Evolutionary conservation across 371 early-diverging fungal genomes (phyloP), one percentile per base, ranked within the genome.

Genomic region (Apophysomyces variabilis): DNA sequence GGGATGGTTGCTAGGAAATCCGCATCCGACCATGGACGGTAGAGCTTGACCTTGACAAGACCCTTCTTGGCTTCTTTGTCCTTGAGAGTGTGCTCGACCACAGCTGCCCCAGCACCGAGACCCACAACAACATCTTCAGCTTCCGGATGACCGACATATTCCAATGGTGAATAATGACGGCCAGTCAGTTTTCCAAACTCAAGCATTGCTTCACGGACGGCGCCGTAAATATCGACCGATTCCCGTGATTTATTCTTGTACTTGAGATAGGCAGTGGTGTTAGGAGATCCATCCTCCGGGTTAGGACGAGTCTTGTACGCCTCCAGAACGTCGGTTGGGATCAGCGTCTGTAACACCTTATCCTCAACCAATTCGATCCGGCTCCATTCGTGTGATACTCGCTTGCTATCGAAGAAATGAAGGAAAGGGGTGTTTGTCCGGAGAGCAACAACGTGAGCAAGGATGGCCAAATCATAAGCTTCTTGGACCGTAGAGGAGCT

Each of bases 401-500:
- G 71, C 70, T 76, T 57, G 60, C 71, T 71, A 67, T 84, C 72
- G 66, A 77, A 73, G 63, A 83, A 85, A 70, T 91, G 88, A 62
- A 91, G 72, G 65, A 91, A 82, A 45, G 90, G 87, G 6, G 85
- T 77, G 36, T 72, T 70, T 18, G 88, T 78, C 70, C 81, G 79
- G 62, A 84, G 80, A n/a, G 92, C 82, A 1, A 85, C 85, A 11
- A 84, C 79, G 36, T 88, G 80, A 13, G 92, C 87, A 58, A 88
- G 87, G 62, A 85, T 71, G 38, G 86, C 90, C 65, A 89, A 75
- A 78, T 94, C 91, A 46, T 89, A 80, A 4, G 90, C 89, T 67
- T 90, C 87, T 78, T 93, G 91, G 26, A 85, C 83, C 60, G 85
- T 79, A 43, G 85, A 73, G 38, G 93, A 93, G 60, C 87, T 87